Evolutionary conservation across 192 early-diverging fungal genomes (phyloP).

Genomic region (Geranomyces variabilis): DNA sequence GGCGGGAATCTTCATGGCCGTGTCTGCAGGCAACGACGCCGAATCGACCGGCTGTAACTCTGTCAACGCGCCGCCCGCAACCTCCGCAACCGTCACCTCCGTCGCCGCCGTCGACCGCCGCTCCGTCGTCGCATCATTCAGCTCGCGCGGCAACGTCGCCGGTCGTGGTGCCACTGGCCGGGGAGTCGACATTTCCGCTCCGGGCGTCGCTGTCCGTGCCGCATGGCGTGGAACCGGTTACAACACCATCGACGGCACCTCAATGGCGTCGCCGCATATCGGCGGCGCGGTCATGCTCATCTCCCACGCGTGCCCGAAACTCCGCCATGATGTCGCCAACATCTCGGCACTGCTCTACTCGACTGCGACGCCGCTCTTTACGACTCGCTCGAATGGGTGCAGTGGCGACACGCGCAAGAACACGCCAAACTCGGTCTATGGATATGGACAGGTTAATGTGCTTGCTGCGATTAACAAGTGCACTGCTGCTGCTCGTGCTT

Average conservation of each 20-base stretch:
- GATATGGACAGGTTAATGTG: conserved; percentile 16
- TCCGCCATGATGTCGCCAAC: not conserved
- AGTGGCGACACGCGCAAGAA: conserved; percentile 8
- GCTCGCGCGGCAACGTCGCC: conserved; percentile 14
- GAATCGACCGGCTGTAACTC: conserved; percentile 55
- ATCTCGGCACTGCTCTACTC: conserved; percentile 9
- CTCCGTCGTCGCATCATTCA: conserved; percentile 47
- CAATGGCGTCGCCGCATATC: conserved; percentile 62
- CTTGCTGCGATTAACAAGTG: conserved; percentile 6
- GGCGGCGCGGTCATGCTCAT: conserved; percentile 43
- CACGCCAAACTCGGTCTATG: conserved; percentile 12
- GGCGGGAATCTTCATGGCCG: conserved; percentile 18
- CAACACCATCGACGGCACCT: conserved; percentile 63
- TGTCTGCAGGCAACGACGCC: conserved; percentile 33
- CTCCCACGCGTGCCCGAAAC: conserved; percentile 16
- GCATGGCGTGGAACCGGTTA: conserved; percentile 45
- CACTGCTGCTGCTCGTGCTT: not conserved
- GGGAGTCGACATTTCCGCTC: conserved; percentile 67
- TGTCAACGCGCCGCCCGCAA: conserved; percentile 15
- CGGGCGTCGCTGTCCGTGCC: conserved; percentile 55
- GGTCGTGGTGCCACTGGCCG: conserved; percentile 50
- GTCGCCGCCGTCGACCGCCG: conserved; percentile 37
- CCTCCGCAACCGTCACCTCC: conserved; percentile 8
- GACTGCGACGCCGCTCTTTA: conserved; percentile 1
- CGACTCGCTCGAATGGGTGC: conserved; percentile 1